Evolutionary conservation across 1,284 basidiomycete genomes (phyloP), one percentile per base, ranked within the genome.

Genomic region (Cystobasidiaceae sp.): DNA sequence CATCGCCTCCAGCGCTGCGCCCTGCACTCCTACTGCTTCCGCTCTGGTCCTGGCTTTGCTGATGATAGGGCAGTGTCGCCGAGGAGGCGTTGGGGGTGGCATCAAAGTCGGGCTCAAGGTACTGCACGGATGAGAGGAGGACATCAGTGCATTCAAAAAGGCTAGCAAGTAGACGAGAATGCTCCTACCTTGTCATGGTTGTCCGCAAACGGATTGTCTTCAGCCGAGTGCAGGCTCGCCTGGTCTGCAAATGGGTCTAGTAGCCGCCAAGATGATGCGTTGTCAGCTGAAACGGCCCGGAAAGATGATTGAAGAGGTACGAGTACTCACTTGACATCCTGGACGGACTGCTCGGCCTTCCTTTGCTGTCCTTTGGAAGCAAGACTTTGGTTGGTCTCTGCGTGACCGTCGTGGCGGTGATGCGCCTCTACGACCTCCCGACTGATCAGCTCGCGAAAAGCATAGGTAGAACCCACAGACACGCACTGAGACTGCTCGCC

Each of bases 171-270:
- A 37, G 44, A 27, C 25, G 9, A n/a, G 7, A 21, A 21, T 7
- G 15, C 4, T 21, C 54, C 37, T 28, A 56, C 54, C 54, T 64
- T 64, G 51, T 64, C 61, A 21, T 63, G 49, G 15, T 49, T 51
- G 34, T 64, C 61, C 25, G 46, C 44, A 43, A 64, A 64, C 25
- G 61, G 61, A 33, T 64, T 64, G 44, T 64, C 61, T 13, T 64
- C 61, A 3, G 48, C 30, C 8, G 60, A 62, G 46, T 52, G 49
- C 25, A 39, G 21, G 41, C 48, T 44, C 21, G 56, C 43, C 43
- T 59, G 56, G 60, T 64, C 61, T 19, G 61, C 61, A 30, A 64
- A 64, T 23, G 61, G 61, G 27, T 64, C 61, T 64, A 52, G 19
- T 7, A 13, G 11, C 9, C 9, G n/a, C n/a, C n/a, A n/a, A n/a